These are phyloP conservation scores for Bisporella sp. DNA, from an alignment of 2,329 filamentous ascomycete genomes.

Conservation along the genomic window DNA sequence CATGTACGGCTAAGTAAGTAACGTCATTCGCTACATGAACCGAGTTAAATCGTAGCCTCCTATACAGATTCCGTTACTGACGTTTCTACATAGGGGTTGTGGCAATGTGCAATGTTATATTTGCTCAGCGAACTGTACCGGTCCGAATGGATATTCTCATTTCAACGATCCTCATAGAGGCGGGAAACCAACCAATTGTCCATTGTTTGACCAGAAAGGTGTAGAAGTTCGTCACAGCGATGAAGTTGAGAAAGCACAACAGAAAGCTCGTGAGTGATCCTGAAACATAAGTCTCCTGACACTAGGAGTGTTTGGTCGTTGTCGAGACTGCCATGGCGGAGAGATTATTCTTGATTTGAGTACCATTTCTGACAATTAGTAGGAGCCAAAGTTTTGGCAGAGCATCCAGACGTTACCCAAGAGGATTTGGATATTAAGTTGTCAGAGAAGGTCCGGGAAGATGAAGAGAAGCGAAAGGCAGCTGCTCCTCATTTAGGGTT, in stretches of 20 bases:
- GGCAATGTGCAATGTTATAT: constrained; percentile 57
- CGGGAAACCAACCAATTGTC: constrained; percentile 50
- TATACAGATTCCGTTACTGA: not conserved
- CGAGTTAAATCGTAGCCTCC: not conserved
- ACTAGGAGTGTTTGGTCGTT: too few species aligned
- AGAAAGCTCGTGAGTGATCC: constrained; percentile 36
- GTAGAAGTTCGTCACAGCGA: constrained; percentile 51
- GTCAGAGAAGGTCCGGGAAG: constrained; percentile 43
- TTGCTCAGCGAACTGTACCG: constrained; percentile 54
- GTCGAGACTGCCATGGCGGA: too few species aligned
- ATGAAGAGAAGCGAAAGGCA: constrained; percentile 28
- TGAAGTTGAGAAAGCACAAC: constrained; percentile 57
- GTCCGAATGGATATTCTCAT: constrained; percentile 49
- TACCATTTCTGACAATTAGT: too few species aligned
- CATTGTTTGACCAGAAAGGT: constrained; percentile 52
- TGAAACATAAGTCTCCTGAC: too few species aligned
- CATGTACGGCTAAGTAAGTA: constrained; percentile 43
- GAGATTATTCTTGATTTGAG: too few species aligned
- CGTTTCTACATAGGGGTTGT: constrained; percentile 34
- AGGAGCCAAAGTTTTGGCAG: constrained; percentile 40
- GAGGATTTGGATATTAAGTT: constrained; percentile 52
- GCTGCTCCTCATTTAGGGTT: too few species aligned
- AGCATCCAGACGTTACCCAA: constrained; percentile 54
- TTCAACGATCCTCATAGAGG: constrained; percentile 50
- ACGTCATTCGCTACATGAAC: not conserved